Evolutionary conservation across 306 rosid species (phyloP), one percentile per base, ranked within the genome.

Genomic region (Cicer bijugum): DNA sequence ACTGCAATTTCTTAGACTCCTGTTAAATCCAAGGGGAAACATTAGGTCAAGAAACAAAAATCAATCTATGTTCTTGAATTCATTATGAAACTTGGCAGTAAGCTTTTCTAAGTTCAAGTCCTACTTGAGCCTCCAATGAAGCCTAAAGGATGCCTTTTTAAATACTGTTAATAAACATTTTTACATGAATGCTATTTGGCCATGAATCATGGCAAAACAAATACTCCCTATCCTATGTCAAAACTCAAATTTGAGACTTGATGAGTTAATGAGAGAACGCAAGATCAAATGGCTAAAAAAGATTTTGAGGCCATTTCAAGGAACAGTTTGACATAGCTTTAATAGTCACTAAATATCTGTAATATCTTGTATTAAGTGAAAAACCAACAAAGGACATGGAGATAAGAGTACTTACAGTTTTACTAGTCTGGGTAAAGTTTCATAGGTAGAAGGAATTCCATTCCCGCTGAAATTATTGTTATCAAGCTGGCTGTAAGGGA

Each of bases 1-100:
- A 52, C 83, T 79, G 83, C 98, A 92, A 82, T 92, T 92, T 83
- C 95, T 88, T 11, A 92, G 90, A 86, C 97, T 89, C 78, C 98
- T 92, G 96, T 71, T 9, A 80, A 65, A 77, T 60, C 81, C 76
- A 72, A 81, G 62, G 75, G 70, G 37, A 75, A 64, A 59, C 15
- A 63, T 78, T 70, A 78, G 77, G 76, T 20, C 57, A 78, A 63
- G 51, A 52, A 45, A 17, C 46, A 42, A 9, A 15, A 66, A 38
- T 74, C 48, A 7, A 35, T 35, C 40, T 60, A 47, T 71, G 43
- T 45, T 67, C 50, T 75, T 55, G 47, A 58, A 57, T 40, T 69
- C 16, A 66, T 11, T 75, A 8, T 67, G n/a, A 65, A 46, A 72
- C 16, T 23, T 9, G 42, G 23, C 8, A 12, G 1, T 19, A 78